Evolutionary conservation across 1,139 yeast species (phyloP).

Genomic region (Debaryomyces psychrophilus): DNA sequence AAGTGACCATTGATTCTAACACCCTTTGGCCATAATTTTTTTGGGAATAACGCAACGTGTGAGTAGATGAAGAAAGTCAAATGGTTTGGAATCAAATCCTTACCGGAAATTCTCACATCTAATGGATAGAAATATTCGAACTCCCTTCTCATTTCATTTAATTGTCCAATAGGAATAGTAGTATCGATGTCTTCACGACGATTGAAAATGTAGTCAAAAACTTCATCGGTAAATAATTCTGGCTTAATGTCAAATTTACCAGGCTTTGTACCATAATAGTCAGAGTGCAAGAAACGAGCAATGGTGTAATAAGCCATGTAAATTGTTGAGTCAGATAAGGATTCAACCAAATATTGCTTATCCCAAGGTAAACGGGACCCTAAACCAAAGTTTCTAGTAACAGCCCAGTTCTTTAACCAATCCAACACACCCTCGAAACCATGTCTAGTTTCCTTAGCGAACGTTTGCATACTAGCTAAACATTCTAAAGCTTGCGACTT

Average conservation of each 20-base stretch:
- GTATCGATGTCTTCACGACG: conserved; percentile 63
- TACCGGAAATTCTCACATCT: conserved; percentile 90
- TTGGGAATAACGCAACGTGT: conserved; percentile 92
- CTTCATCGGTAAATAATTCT: conserved; percentile 89
- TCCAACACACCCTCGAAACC: conserved; percentile 94
- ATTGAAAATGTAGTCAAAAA: conserved; percentile 87
- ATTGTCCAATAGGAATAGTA: conserved; percentile 67
- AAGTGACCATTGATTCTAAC: conserved; percentile 95
- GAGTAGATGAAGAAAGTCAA: conserved; percentile 92
- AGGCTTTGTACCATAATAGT: conserved; percentile 74
- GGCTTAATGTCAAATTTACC: conserved; percentile 79
- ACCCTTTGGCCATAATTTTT: conserved; percentile 90
- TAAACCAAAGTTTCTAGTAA: conserved; percentile 93
- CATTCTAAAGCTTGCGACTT: conserved; percentile 83
- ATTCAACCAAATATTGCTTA: conserved; percentile 87
- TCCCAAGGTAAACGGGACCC: conserved; percentile 99
- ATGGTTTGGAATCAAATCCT: conserved; percentile 97
- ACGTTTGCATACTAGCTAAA: conserved; percentile 75
- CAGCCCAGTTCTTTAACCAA: conserved; percentile 99
- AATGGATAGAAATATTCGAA: conserved; percentile 95
- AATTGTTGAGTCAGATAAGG: conserved; percentile 92
- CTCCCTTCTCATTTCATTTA: conserved; percentile 82
- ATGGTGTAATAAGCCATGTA: conserved; percentile 97
- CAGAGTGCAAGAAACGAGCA: conserved; percentile 81
- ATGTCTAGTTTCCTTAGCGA: conserved; percentile 80